These are phyloP conservation scores for Trichoderma citrinoviride DNA, from an alignment of 2,329 filamentous ascomycete genomes.

Conservation along the genomic window DNA sequence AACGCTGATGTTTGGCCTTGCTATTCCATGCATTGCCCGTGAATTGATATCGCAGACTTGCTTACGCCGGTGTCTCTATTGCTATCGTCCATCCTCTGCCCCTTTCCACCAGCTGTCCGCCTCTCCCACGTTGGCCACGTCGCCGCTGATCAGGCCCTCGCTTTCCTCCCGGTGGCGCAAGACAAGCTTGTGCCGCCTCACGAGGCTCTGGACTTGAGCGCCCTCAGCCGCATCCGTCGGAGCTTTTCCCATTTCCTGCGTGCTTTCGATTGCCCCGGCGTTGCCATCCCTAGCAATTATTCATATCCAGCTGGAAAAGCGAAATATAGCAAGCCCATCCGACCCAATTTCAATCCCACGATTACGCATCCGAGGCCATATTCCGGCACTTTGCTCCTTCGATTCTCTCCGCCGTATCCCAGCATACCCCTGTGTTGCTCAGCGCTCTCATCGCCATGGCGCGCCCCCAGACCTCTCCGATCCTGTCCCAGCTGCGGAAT, in stretches of 20 bases:
- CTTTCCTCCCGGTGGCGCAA: neutral
- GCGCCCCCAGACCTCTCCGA: slow-evolving; percentile 49
- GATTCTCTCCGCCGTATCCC: slow-evolving; percentile 12
- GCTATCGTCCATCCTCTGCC: neutral
- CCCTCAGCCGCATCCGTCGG: neutral
- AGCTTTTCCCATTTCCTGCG: neutral
- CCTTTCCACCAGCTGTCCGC: neutral
- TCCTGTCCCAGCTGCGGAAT: slow-evolving; percentile 56
- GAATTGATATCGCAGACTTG: slow-evolving; percentile 12
- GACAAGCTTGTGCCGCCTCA: neutral
- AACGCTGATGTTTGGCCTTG: neutral
- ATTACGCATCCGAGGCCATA: neutral
- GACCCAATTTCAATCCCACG: neutral
- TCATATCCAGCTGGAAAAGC: neutral
- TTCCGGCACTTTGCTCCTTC: neutral
- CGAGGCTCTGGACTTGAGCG: neutral
- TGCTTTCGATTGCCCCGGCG: neutral
- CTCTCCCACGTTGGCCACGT: neutral
- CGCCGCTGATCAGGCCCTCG: neutral
- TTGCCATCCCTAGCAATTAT: neutral
- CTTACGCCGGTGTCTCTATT: neutral
- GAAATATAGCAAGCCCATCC: neutral
- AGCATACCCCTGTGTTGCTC: neutral
- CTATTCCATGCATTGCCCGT: neutral
- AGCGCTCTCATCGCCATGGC: slow-evolving; percentile 45